A percentile compares a stretch with the other conserved stretches of the same genome.
Conservation (phyloP, 2,329 filamentous ascomycete species). For the Cercospora nicotianae region DNA sequence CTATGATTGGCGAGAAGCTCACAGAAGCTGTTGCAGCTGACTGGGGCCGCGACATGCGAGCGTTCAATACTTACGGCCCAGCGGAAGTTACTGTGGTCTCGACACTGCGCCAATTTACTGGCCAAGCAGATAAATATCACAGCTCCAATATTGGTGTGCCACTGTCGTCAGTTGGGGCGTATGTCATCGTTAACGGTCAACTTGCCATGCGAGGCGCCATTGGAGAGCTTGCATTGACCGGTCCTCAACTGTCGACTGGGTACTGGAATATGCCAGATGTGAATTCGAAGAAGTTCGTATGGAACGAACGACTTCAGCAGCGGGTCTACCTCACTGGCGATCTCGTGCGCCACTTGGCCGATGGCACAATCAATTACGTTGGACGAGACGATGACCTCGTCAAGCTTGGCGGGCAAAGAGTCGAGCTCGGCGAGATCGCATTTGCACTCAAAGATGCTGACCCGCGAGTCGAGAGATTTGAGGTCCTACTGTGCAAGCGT, state of each 20-base stretch:
- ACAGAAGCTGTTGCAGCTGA: conserved; percentile 21
- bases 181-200: conserved; percentile 13
- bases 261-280: conserved; percentile 38
- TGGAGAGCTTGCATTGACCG: conserved; percentile 37
- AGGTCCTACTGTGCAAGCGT: conserved; percentile 16
- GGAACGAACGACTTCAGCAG: conserved; percentile 53
- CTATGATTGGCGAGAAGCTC: conserved; percentile 25
- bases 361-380: conserved; percentile 49
- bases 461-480: conserved; percentile 15
- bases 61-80: conserved; percentile 23
- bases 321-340: conserved; percentile 29
- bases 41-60: conserved; percentile 18
- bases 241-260: conserved; percentile 36
- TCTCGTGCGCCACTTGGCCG: conserved; percentile 41
- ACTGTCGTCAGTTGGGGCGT: conserved; percentile 16
- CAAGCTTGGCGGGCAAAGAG: conserved; percentile 73
- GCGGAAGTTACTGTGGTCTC: conserved; percentile 23
- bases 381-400: conserved; percentile 74
- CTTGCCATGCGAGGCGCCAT: conserved; percentile 24
- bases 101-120: conserved; percentile 19
- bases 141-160: conserved; percentile 22
- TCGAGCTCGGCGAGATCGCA: conserved; percentile 74
- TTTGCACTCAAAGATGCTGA: conserved; percentile 20
- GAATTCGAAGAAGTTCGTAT: conserved; percentile 37
- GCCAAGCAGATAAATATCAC: conserved; percentile 15